A percentile compares a stretch with the other conserved stretches of the same genome.
These are phyloP conservation scores for Cutaneotrichosporon dermatis DNA, from an alignment of 1,284 basidiomycete genomes.

Conservation along the genomic window DNA sequence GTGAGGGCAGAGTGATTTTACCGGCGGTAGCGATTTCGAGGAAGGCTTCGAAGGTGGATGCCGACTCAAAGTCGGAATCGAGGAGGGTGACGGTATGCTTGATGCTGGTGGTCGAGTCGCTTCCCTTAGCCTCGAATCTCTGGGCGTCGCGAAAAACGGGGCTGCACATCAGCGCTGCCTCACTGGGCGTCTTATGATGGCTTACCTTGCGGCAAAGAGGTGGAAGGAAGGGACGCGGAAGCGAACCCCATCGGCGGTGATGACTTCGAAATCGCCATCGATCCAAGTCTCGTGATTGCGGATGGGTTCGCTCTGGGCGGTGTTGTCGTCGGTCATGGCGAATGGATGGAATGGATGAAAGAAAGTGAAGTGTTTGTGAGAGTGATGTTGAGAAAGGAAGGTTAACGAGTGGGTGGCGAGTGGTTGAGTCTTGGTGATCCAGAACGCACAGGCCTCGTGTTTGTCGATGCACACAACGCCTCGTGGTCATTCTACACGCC, in stretches of 20 bases:
- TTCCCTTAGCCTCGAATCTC: not conserved
- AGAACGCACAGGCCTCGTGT: too few species aligned
- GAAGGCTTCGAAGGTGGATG: not conserved
- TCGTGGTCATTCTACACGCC: too few species aligned
- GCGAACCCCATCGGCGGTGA: slow-evolving; percentile 7
- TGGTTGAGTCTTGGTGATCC: too few species aligned
- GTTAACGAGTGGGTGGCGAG: too few species aligned
- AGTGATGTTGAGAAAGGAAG: too few species aligned
- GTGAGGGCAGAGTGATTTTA: too few species aligned
- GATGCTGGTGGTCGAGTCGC: not conserved
- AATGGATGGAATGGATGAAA: too few species aligned
- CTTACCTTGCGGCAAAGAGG: slow-evolving; percentile 7
- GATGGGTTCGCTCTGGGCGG: not conserved
- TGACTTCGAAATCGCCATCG: slow-evolving; percentile 6
- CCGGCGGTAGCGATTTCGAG: not conserved
- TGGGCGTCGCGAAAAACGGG: too few species aligned
- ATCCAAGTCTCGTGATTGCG: not conserved
- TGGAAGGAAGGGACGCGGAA: slow-evolving; percentile 8
- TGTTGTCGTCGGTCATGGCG: too few species aligned
- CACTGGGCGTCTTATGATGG: not conserved
- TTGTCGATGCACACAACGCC: too few species aligned
- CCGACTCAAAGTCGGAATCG: not conserved
- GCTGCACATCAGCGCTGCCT: too few species aligned
- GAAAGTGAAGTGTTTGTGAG: too few species aligned
- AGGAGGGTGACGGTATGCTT: not conserved